Percentiles rank a stretch among this genome's conserved stretches.
Evolutionary conservation across 225 moss, liverwort and hornwort genomes (phyloP).

Genomic region (Antitrichia curtipendula): DNA sequence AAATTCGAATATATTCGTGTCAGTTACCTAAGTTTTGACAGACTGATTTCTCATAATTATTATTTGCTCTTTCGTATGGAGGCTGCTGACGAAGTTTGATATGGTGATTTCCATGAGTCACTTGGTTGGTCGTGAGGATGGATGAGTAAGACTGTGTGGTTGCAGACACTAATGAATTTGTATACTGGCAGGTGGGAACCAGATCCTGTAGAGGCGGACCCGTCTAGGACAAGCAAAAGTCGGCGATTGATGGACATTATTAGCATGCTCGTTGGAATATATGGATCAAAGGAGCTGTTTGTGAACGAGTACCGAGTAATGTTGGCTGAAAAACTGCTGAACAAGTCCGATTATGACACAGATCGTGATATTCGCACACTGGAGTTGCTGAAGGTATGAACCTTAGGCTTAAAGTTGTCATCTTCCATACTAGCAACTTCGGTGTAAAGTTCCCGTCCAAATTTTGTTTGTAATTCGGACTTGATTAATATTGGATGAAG

Average conservation of each 20-base stretch:
- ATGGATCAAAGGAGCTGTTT: constrained; percentile 97
- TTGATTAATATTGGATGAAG: neutral
- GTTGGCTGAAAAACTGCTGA: constrained; percentile 94
- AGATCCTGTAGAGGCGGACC: constrained; percentile 96
- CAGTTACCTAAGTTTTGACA: neutral
- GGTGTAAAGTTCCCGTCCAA: neutral
- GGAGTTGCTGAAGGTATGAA: constrained; percentile 81
- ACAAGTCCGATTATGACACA: constrained; percentile 88
- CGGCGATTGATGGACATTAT: constrained; percentile 97
- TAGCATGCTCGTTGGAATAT: constrained; percentile 97
- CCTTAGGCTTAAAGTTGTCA: neutral
- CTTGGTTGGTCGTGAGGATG: neutral
- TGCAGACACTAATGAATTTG: neutral
- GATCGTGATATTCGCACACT: constrained; percentile 96
- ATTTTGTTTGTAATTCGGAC: neutral
- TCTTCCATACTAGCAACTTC: neutral
- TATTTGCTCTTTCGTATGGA: neutral
- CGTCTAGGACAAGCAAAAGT: constrained; percentile 95
- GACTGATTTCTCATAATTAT: neutral
- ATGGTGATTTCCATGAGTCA: neutral
- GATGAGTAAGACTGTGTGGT: neutral
- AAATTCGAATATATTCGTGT: neutral
- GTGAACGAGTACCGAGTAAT: constrained; percentile 98
- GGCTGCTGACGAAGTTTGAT: neutral
- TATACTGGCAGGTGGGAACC: constrained; percentile 83